Evolutionary conservation across 2,329 filamentous ascomycete species (phyloP), one percentile per base, ranked within the genome.

Genomic region (Penicillium sp.): DNA sequence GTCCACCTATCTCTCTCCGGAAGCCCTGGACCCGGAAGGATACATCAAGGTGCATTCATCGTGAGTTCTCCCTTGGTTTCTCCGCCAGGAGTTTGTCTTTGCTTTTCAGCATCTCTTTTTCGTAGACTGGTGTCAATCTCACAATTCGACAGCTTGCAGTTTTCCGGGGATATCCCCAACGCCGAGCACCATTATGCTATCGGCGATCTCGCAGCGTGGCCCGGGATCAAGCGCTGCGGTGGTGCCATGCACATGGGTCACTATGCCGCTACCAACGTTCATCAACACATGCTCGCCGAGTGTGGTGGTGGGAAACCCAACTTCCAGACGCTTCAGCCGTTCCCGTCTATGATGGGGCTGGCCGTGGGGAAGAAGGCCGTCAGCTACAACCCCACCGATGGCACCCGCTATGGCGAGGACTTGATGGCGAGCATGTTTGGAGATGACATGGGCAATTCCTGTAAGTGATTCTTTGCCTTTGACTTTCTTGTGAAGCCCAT

Each of bases 171-270:
- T 0, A 67, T 76, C 0, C 70, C 79, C 3, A 82, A 85, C 46
- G 62, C 75, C 9, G 64, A 68, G 0, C 62, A 64, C 17, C 84
- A 89, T 59, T 84, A 82, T 52, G 83, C 79, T 9, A 71, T 77
- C 15, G 85, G 85, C 11, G 85, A 90, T 56, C 67, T 84, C 11
- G 75, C 74, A 20, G 67, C 70, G 32, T 89, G 85, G 84, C 75
- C 80, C 0, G 84, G 84, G 29, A 87, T 90, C 66, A 89, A 87
- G 69, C 80, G 85, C 30, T 85, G 81, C 52, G 84, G 85, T 15
- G 76, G 72, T 11, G 85, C 85, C 22, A 85, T 89, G 74, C 76
- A 84, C 55, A 79, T 81, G 70, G 85, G 84, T 25, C 76, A 80
- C 53, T 71, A 74, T 44, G 75, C 76, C 2, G 83, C 78, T 5